Conservation (phyloP, 352 stramenopile genomes). For the Globisporangium camurandrum region DNA sequence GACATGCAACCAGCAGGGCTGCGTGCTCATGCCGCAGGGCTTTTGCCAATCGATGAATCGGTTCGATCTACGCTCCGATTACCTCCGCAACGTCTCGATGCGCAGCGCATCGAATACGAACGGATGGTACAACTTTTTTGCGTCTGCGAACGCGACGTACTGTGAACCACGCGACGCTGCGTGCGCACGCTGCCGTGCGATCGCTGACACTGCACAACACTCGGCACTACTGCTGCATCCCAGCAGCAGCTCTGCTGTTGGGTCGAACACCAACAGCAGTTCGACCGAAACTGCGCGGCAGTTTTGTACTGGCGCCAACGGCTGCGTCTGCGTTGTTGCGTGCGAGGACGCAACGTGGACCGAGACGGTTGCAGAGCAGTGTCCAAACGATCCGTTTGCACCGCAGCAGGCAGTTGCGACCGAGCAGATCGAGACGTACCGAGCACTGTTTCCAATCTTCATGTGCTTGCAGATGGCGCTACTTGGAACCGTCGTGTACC, state of each 20-base stretch:
- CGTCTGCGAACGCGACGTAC: constrained; percentile 54
- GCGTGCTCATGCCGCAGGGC: constrained; percentile 43
- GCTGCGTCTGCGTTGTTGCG: constrained; percentile 60
- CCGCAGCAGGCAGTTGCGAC: constrained; percentile 12
- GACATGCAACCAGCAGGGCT: constrained; percentile 18
- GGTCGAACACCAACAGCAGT: constrained; percentile 29
- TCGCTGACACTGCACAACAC: constrained; percentile 20
- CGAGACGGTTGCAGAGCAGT: constrained; percentile 41
- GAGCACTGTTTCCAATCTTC: constrained; percentile 58
- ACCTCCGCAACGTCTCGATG: constrained; percentile 37
- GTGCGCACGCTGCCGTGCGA: constrained; percentile 34
- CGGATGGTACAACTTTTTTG: constrained; percentile 61
- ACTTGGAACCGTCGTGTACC: constrained; percentile 53
- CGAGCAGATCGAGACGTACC: constrained; percentile 28
- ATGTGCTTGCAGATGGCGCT: constrained; percentile 57
- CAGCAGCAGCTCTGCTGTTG: too few relatives aligned
- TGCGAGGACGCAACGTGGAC: constrained; percentile 51
- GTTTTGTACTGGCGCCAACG: constrained; percentile 40
- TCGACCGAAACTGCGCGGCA: constrained; percentile 24
- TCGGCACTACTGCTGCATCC: too few relatives aligned
- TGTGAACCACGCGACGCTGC: constrained; percentile 44
- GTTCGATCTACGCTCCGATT: constrained; percentile 49
- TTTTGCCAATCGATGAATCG: constrained; percentile 48
- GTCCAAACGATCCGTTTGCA: constrained; percentile 16
- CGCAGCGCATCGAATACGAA: constrained; percentile 18